Conservation (phyloP, 768 basidiomycete species). For the Tephrocybe sp. region DNA sequence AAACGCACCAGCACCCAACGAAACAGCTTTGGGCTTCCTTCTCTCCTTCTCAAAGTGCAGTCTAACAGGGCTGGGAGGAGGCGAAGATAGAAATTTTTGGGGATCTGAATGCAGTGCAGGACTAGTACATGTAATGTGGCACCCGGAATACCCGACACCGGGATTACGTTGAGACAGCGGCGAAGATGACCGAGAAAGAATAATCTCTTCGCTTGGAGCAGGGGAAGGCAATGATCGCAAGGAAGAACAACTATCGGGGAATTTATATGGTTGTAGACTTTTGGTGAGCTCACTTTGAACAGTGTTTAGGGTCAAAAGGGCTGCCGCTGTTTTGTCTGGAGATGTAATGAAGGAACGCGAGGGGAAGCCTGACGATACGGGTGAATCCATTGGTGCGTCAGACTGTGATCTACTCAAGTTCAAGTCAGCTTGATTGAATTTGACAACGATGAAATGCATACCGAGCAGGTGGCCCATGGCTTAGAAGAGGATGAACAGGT, state of each 20-base stretch:
- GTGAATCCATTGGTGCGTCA: too few relatives aligned
- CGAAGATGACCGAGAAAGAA: background rate
- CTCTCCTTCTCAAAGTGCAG: background rate
- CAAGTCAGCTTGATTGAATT: too few relatives aligned
- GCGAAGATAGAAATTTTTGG: background rate
- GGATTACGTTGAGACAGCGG: background rate
- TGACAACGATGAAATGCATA: too few relatives aligned
- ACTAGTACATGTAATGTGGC: background rate
- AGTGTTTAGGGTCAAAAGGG: background rate
- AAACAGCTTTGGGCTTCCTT: background rate
- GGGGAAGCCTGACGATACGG: too few relatives aligned
- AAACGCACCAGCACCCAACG: background rate
- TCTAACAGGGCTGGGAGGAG: background rate
- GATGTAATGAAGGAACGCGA: too few relatives aligned
- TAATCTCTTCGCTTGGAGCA: conserved; percentile 1
- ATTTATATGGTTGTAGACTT: too few relatives aligned
- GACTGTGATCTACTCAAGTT: too few relatives aligned
- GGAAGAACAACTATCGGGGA: too few relatives aligned
- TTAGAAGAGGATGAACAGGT: too few relatives aligned
- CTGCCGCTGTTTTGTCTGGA: background rate
- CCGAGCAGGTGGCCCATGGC: too few relatives aligned
- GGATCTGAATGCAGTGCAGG: background rate
- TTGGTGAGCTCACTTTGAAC: background rate
- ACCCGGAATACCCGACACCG: too few relatives aligned
- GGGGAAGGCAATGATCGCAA: background rate